These are phyloP conservation scores for Rubus idaeus DNA, from an alignment of 306 rosid genomes.

Conservation along the genomic window DNA sequence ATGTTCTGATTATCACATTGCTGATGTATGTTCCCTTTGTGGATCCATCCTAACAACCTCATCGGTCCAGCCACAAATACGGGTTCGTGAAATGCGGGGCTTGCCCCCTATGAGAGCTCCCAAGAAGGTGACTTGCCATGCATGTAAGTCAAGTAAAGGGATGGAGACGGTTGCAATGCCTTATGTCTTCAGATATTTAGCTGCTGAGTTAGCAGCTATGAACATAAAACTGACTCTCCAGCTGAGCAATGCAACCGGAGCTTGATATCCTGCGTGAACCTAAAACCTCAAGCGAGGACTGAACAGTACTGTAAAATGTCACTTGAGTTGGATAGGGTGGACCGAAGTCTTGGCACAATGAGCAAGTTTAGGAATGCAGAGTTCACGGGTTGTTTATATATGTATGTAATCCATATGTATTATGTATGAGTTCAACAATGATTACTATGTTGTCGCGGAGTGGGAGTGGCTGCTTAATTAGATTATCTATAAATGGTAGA, in stretches of 20 bases:
- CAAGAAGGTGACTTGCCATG: conserved; percentile 60
- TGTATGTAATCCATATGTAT: too few relatives aligned
- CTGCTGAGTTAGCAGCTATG: conserved; percentile 96
- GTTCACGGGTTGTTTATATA: background rate
- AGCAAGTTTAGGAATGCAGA: background rate
- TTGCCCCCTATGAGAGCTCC: conserved; percentile 62
- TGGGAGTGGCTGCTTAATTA: too few relatives aligned
- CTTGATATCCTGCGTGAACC: conserved; percentile 20
- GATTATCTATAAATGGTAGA: too few relatives aligned
- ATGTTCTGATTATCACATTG: conserved; percentile 90
- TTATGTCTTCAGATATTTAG: conserved; percentile 77
- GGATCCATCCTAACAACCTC: conserved; percentile 78
- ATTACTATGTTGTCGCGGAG: too few relatives aligned
- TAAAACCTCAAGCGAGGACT: background rate
- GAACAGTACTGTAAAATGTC: background rate
- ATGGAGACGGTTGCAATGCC: conserved; percentile 98
- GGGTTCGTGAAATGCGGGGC: conserved; percentile 49
- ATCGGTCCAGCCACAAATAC: conserved; percentile 49
- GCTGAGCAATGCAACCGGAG: conserved; percentile 38
- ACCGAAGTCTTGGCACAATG: background rate
- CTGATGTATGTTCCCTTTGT: conserved; percentile 83
- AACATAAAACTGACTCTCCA: conserved; percentile 83
- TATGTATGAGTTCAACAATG: too few relatives aligned
- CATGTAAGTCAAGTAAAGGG: conserved; percentile 79
- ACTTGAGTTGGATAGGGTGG: background rate